A percentile compares a stretch with the other conserved stretches of the same genome.
phyloP scores from a whole-genome alignment of 176 grass and related monocot genomes.

The Cymbopogon citratus region DNA sequence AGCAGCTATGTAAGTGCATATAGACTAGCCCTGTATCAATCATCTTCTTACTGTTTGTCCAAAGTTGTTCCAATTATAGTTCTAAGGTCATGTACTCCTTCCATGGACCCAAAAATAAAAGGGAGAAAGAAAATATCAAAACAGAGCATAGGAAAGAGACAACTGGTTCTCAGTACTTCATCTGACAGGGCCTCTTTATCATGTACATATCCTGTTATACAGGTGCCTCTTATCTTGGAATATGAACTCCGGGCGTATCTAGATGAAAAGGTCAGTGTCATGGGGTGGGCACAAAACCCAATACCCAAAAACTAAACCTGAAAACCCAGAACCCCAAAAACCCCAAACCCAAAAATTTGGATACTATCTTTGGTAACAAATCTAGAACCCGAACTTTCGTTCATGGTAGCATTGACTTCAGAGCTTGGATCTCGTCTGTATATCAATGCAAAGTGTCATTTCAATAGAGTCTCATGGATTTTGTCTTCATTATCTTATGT shows the following conservation, averaged over 20 bases:
- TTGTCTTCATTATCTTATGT: background rate
- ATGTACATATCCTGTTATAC: background rate
- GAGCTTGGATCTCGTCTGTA: conserved; percentile 7
- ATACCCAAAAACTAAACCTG: background rate
- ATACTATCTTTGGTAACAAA: background rate
- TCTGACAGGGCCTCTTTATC: background rate
- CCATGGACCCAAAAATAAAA: background rate
- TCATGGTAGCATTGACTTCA: conserved; percentile 5
- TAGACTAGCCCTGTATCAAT: background rate
- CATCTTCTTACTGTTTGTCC: background rate
- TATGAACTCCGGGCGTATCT: background rate
- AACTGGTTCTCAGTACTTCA: background rate
- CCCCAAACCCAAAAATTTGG: background rate
- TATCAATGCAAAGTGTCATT: background rate
- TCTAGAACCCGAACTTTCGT: background rate
- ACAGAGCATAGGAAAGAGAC: background rate
- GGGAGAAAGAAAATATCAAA: background rate
- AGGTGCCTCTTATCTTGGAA: background rate
- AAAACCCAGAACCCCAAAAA: background rate
- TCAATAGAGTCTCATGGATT: background rate
- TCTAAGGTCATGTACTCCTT: background rate
- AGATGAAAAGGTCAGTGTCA: background rate
- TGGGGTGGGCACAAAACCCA: background rate
- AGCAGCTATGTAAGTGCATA: background rate
- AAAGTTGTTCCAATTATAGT: conserved; percentile 11